Base-by-base conservation (phyloP, 306 rosid genomes). In the Fragaria vesca region DNA sequence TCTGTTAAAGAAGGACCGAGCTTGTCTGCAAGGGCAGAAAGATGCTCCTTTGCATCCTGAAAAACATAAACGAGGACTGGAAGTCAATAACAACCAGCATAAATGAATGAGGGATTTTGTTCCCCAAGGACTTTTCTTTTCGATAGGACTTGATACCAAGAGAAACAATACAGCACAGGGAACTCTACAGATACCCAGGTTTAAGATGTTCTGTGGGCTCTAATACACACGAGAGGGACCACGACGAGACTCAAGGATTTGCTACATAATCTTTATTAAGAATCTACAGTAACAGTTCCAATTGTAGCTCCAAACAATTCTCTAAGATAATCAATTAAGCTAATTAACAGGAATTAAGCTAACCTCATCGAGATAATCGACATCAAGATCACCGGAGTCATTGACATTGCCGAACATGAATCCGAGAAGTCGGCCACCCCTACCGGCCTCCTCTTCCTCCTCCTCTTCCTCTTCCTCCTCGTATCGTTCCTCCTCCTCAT, bases 41-140 rank as follows among this genome's bases (percentile, higher is more conserved):
- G 93, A 85, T 94, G 97, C 83, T 92, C 98, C 89, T 92, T 94
- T 62, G 97, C 98, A 80, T 94, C 98, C 98, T 94, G 86, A 82
- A 85, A 90, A 83, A 76, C 50, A 86, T 60, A 84, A 28, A 36
- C 24, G 67, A 51, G 80, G 60, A 73, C 30, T 28, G 60, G 55
- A 51, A 79, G 80, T 36, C 5, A 26, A 6, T 60, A 26, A 0
- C 36, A 24, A 57, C 26, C 20, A 18, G 9, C 28, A 58, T 10
- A 24, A 10, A 58, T 55, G 62, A 52, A 10, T 16, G 66, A 55
- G 8, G 38, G 50, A 54, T 52, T 21, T 69, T 20, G 26, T 8
- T 55, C 20, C 54, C 54, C 54, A 3, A 15, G 54, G 54, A 20
- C 20, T 50, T 16, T 50, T 50, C n/a, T 15, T 16, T 15, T 16